Evolutionary conservation across 208 protist genomes (phyloP).

Genomic region (Histomonas meleagridis): DNA sequence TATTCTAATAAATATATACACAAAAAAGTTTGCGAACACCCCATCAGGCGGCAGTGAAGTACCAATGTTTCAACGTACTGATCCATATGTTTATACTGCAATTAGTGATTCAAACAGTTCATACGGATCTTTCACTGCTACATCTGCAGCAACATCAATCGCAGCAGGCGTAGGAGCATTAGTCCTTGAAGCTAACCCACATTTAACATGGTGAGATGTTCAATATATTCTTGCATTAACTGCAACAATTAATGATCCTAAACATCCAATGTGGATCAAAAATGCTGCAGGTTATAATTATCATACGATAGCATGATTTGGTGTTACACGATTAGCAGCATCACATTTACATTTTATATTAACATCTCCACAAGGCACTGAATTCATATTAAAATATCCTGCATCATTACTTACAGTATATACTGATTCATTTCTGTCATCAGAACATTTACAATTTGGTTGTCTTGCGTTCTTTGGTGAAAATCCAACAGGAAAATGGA

Average conservation of each 20-base stretch:
- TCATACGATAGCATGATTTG: background rate
- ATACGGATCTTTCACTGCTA: background rate
- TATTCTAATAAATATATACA: no score
- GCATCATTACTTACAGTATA: background rate
- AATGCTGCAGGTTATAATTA: background rate
- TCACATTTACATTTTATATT: background rate
- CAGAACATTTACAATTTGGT: background rate
- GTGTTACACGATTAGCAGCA: background rate
- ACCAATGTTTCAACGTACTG: no score
- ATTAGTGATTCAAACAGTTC: no score
- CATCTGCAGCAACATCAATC: background rate
- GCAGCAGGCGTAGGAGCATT: background rate
- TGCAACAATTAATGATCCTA: background rate
- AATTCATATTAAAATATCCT: background rate
- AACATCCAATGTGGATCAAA: background rate
- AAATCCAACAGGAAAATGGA: background rate
- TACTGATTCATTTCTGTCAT: background rate
- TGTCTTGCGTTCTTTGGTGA: background rate
- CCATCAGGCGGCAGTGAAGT: no score
- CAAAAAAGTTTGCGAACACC: no score
- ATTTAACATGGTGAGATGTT: conserved; percentile 7
- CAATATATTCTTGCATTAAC: background rate
- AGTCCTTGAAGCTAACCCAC: background rate
- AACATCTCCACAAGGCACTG: background rate
- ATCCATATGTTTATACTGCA: no score